Percentiles rank a stretch among this genome's conserved stretches.
Evolutionary conservation across 1,284 basidiomycete genomes (phyloP).

Genomic region (Boletus sp.): DNA sequence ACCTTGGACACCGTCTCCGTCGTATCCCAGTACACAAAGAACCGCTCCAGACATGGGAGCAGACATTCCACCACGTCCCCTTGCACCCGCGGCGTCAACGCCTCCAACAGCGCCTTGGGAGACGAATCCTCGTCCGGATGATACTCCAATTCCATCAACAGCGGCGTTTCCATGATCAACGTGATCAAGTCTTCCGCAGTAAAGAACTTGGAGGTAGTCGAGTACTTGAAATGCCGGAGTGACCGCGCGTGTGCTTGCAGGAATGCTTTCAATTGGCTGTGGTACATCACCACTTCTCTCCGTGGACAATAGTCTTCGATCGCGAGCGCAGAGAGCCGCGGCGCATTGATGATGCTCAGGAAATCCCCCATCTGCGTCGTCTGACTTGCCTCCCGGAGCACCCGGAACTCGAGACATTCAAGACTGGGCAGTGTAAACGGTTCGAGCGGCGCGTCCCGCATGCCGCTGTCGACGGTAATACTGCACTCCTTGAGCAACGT

Average conservation of each 20-base stretch:
- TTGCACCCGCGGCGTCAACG: constrained; percentile 20
- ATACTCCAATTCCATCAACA: constrained; percentile 24
- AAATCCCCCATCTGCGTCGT: constrained; percentile 24
- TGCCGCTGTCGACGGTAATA: constrained; percentile 16
- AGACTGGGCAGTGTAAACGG: constrained; percentile 19
- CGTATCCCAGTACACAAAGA: constrained; percentile 27
- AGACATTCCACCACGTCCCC: constrained; percentile 17
- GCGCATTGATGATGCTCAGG: constrained; percentile 14
- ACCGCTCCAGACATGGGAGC: constrained; percentile 21
- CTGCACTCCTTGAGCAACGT: constrained; percentile 23
- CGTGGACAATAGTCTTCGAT: constrained; percentile 24
- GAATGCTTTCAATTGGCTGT: constrained; percentile 19
- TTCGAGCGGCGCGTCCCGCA: constrained; percentile 12
- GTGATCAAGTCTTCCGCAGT: constrained; percentile 20
- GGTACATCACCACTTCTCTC: constrained; percentile 19
- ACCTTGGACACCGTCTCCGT: constrained; percentile 27
- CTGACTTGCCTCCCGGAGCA: constrained; percentile 19
- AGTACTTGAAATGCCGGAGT: constrained; percentile 18
- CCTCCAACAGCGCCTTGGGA: constrained; percentile 16
- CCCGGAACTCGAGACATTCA: constrained; percentile 18
- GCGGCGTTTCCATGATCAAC: constrained; percentile 20
- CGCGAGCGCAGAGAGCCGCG: constrained; percentile 17
- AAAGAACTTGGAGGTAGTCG: constrained; percentile 22
- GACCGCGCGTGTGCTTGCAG: constrained; percentile 13
- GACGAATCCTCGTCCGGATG: constrained; percentile 28